Conservation (phyloP, 352 stramenopile genomes). For the Phytophthora tentaculata region DNA sequence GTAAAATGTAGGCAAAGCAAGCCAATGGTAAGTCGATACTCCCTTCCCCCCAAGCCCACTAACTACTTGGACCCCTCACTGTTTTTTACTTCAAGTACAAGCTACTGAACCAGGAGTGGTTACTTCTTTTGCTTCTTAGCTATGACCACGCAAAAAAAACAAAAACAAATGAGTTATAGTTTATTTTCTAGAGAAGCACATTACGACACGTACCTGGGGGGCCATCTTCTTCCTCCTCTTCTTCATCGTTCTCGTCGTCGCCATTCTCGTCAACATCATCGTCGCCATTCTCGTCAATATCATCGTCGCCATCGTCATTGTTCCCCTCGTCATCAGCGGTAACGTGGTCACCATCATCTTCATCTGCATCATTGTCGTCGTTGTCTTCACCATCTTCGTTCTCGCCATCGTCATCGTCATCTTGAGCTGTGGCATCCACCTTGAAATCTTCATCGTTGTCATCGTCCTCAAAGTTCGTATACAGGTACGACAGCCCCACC, state of each 20-base stretch:
- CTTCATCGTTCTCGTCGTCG: constrained; percentile 11
- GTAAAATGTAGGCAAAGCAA: constrained; percentile 8
- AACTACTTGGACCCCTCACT: constrained; percentile 9
- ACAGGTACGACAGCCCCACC: constrained; percentile 69
- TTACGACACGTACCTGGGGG: constrained; percentile 49
- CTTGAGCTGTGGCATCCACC: constrained; percentile 31
- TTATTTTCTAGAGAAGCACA: too few species aligned
- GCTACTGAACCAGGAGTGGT: constrained; percentile 25
- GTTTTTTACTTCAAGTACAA: constrained; percentile 30
- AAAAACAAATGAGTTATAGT: constrained; percentile 8
- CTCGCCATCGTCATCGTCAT: constrained; percentile 62
- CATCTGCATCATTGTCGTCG: constrained; percentile 31
- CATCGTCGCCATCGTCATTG: constrained; percentile 8
- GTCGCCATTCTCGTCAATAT: too few species aligned
- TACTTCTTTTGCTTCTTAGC: constrained; percentile 80
- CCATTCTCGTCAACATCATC: constrained; percentile 41
- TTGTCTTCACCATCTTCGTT: constrained; percentile 38
- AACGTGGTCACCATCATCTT: constrained; percentile 30
- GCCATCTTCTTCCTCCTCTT: constrained; percentile 40
- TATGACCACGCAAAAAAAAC: constrained; percentile 15
- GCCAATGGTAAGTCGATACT: not conserved
- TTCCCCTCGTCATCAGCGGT: constrained; percentile 48
- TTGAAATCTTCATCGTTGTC: constrained; percentile 51
- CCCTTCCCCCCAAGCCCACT: not conserved
- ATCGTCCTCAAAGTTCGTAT: constrained; percentile 69